These are phyloP conservation scores for Boletellus deceptivus DNA, from an alignment of 1,284 basidiomycete genomes.

Conservation along the genomic window DNA sequence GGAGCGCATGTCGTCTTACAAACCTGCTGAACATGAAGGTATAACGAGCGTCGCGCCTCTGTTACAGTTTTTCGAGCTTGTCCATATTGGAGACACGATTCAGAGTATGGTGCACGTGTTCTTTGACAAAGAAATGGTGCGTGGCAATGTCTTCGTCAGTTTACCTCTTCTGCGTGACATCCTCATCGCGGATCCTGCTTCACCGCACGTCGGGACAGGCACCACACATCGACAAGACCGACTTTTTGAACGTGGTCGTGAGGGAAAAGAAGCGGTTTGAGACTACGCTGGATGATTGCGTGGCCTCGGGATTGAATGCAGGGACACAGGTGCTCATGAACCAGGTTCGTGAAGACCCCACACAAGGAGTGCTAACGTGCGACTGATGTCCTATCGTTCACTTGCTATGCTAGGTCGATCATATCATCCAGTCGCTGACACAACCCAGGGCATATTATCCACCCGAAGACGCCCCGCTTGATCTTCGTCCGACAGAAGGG, in stretches of 20 bases:
- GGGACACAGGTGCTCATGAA: conserved; percentile 96
- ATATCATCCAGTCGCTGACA: conserved; percentile 84
- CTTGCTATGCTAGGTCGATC: conserved; percentile 70
- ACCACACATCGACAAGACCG: conserved; percentile 84
- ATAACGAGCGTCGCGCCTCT: conserved; percentile 84
- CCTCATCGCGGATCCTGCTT: not conserved
- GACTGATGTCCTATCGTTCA: not conserved
- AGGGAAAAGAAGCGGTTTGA: conserved; percentile 97
- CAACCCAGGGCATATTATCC: conserved; percentile 90
- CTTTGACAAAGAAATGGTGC: conserved; percentile 91
- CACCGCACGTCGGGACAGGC: conserved; percentile 45
- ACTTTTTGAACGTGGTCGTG: conserved; percentile 92
- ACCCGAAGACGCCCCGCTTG: conserved; percentile 69
- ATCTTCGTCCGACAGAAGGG: conserved; percentile 82
- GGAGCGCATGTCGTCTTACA: conserved; percentile 83
- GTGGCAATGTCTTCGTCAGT: conserved; percentile 13
- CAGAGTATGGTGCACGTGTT: conserved; percentile 98
- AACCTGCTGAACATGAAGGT: conserved; percentile 79
- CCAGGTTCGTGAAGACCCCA: conserved; percentile 52
- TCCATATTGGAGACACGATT: conserved; percentile 96
- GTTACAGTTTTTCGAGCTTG: conserved; percentile 96
- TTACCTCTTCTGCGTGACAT: not conserved
- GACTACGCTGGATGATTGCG: conserved; percentile 86
- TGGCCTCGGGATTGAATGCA: conserved; percentile 90
- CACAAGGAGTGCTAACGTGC: conserved; percentile 3